Percentiles rank a stretch among this genome's conserved stretches.
Conservation (phyloP, 768 basidiomycete species). For the Albatrellus ellisii region DNA sequence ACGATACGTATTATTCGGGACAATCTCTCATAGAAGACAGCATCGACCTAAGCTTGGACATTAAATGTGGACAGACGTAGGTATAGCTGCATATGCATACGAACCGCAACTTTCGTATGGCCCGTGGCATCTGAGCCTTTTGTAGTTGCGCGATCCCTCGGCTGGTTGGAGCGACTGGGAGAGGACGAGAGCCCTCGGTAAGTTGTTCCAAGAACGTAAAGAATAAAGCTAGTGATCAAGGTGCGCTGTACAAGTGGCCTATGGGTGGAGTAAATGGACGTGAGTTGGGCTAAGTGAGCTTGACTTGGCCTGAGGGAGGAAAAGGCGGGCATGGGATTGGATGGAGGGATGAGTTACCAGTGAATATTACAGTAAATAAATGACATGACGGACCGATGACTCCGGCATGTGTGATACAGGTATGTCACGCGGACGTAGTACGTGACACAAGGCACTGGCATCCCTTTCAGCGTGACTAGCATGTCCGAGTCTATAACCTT, state of each 20-base stretch:
- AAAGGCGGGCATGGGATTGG: constrained; percentile 18
- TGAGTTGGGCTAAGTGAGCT: constrained; percentile 29
- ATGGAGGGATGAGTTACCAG: background rate
- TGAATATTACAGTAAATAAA: no score
- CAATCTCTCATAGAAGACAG: constrained; percentile 77
- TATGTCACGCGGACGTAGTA: no score
- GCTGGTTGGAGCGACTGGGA: constrained; percentile 19
- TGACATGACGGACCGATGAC: no score
- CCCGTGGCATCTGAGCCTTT: no score
- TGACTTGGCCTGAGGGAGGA: constrained; percentile 20
- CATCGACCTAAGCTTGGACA: constrained; percentile 54
- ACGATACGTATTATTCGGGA: constrained; percentile 71
- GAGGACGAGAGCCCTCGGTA: constrained; percentile 42
- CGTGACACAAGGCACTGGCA: no score
- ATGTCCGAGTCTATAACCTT: constrained; percentile 15
- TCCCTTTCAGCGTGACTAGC: no score
- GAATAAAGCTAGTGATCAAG: constrained; percentile 54
- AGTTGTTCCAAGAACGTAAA: constrained; percentile 56
- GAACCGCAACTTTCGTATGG: constrained; percentile 56
- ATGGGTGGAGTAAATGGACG: constrained; percentile 44
- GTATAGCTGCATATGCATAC: constrained; percentile 15
- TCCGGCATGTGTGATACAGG: no score
- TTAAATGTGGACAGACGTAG: background rate
- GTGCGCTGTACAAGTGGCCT: constrained; percentile 61
- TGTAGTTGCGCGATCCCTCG: no score